Evolutionary conservation across 1,284 basidiomycete species (phyloP), one percentile per base, ranked within the genome.

Genomic region (Meripilus lineatus): DNA sequence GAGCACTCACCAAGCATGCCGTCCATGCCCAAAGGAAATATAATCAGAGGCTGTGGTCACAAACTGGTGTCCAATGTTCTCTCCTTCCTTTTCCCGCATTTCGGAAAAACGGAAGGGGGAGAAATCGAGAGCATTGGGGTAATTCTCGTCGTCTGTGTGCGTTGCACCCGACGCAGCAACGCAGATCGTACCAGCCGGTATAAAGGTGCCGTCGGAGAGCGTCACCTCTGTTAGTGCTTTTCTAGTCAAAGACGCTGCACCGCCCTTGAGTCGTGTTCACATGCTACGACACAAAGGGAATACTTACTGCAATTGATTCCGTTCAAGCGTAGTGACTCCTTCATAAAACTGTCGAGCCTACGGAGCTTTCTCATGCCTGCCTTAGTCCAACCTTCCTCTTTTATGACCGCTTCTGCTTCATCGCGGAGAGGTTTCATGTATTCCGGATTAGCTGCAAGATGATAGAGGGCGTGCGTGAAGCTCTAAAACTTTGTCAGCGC

Each of bases 281-380:
- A 30, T 10, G n/a, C 10, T 30, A 51, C 34, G 64, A 51, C 40
- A 63, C 17, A 32, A 30, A 41, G 24, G 13, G 10, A 10, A 20
- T 43, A 48, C 55, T 33, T 38, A 62, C 57, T 42, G 20, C 35
- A 22, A 30, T 35, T 49, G 13, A 64, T 52, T 0, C 62, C 65
- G 28, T 64, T 63, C 33, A 65, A 46, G 8, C 74, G 61, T 44
- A 67, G 65, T 2, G 68, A 67, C 53, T 78, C 75, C 37, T 70
- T 66, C 43, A 79, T 50, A 53, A 79, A 75, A 48, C 74, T 77
- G 49, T 79, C 75, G n/a, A 78, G 50, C 44, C 72, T 72, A 45
- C 60, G 56, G 67, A 78, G 67, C 43, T 70, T 72, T 8, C 50
- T 55, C 38, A 79, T 56, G 0, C 68, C 59, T 0, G 53, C 52